Evolutionary conservation across 1,284 basidiomycete species (phyloP).

Genomic region (Tylopilus orsonianus): DNA sequence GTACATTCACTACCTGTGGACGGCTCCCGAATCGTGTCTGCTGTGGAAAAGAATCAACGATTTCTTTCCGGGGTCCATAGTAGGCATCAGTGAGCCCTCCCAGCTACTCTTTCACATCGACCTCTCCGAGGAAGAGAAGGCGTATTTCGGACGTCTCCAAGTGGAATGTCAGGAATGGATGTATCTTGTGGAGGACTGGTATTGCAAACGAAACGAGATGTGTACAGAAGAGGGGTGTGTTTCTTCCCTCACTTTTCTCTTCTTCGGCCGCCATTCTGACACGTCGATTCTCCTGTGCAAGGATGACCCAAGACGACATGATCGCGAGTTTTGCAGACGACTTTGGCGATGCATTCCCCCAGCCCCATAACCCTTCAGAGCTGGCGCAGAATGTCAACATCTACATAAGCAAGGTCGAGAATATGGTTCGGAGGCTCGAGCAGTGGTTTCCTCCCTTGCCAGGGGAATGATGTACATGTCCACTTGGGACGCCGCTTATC

Average conservation of each 20-base stretch:
- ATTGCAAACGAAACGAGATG: conserved; percentile 19
- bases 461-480: neutral
- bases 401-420: conserved; percentile 29
- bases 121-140: conserved; percentile 33
- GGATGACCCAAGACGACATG: conserved; percentile 12
- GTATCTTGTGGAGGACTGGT: conserved; percentile 31
- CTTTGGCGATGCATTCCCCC: conserved; percentile 24
- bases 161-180: conserved; percentile 25
- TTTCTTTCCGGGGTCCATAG: conserved; percentile 40
- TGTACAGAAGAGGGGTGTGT: conserved; percentile 22
- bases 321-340: conserved; percentile 16
- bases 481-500: no score
- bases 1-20: conserved; percentile 43
- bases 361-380: conserved; percentile 13
- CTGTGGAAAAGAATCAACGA: conserved; percentile 42
- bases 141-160: conserved; percentile 26
- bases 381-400: conserved; percentile 17
- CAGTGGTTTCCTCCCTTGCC: conserved; percentile 24
- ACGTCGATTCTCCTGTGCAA: neutral
- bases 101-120: conserved; percentile 32
- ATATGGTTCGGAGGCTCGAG: conserved; percentile 25
- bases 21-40: conserved; percentile 30
- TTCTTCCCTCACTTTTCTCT: no score
- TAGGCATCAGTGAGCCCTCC: conserved; percentile 21
- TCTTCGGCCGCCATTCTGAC: neutral